These are phyloP conservation scores for Apiospora pterosperma DNA, from an alignment of 2,329 filamentous ascomycete species.

Conservation along the genomic window DNA sequence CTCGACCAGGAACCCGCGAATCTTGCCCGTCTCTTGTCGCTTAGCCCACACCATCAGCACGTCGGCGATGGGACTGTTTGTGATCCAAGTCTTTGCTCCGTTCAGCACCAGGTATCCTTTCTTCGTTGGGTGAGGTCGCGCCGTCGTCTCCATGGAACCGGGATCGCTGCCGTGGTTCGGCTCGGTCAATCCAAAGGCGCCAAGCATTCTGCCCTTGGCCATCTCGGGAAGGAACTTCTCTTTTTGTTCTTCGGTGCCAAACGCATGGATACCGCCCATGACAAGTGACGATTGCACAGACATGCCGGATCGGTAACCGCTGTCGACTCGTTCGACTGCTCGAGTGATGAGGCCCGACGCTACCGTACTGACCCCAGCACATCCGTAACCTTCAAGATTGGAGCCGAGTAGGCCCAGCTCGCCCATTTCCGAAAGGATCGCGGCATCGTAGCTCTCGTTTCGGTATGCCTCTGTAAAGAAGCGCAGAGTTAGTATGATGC, in stretches of 20 bases:
- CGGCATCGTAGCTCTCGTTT: conserved; percentile 80
- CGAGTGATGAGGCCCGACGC: conserved; percentile 87
- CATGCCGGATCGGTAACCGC: conserved; percentile 88
- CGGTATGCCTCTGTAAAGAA: conserved; percentile 48
- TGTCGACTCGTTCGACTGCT: conserved; percentile 87
- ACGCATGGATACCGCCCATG: conserved; percentile 89
- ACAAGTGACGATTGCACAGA: conserved; percentile 90
- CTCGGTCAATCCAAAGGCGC: conserved; percentile 87
- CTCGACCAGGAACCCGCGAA: conserved; percentile 88
- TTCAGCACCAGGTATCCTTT: conserved; percentile 77
- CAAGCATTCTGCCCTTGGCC: conserved; percentile 78
- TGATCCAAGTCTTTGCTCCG: conserved; percentile 92
- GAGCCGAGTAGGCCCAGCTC: conserved; percentile 85
- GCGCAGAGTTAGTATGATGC: background rate
- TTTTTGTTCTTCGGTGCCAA: conserved; percentile 83
- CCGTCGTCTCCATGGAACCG: conserved; percentile 83
- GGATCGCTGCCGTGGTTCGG: conserved; percentile 92
- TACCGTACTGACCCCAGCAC: conserved; percentile 82
- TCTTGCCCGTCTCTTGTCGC: conserved; percentile 86
- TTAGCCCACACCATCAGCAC: conserved; percentile 91
- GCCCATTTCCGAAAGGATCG: conserved; percentile 88
- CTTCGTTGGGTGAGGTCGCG: conserved; percentile 80
- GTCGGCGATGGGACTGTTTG: conserved; percentile 86
- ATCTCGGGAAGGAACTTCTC: conserved; percentile 76
- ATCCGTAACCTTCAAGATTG: conserved; percentile 83